Evolutionary conservation across 805 yeast genomes (phyloP), one percentile per base, ranked within the genome.

Genomic region (Debaryomyces maramus): DNA sequence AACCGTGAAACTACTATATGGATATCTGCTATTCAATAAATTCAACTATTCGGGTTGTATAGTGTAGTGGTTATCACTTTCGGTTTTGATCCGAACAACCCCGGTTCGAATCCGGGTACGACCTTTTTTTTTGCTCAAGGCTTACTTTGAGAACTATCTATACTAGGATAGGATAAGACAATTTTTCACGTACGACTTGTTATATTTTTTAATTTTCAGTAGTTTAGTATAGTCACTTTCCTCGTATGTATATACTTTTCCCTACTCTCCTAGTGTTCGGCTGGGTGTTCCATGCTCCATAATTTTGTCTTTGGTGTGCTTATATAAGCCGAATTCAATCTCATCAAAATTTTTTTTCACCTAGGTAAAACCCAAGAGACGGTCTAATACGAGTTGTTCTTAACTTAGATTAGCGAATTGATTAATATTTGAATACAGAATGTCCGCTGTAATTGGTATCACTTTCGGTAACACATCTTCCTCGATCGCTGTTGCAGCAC

Each of bases 391-490:
- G 19, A 15, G 28, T 28, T 37, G n/a, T 30, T 9, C 18, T 19
- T 15, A 13, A 27, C 11, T 20, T 18, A 22, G n/a, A 20, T 29
- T 14, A 18, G 16, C 14, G 13, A 21, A 30, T n/a, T 24, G 28
- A 7, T 32, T 16, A 15, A 17, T 32, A 20, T 32, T 15, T 17
- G 34, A 17, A n/a, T 18, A 20, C 10, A 32, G n/a, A 18, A 67
- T 67, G 72, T 63, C 71, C 39, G 60, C 69, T 53, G 86, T 88
- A 52, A 86, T 93, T 65, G 99, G 99, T 68, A 80, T 93, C 63
- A 83, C 97, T 31, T 91, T 93, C 65, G 99, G 99, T 65, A 93
- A 93, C 80, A 85, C 96, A 35, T 80, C 96, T 45, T 85, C 97
- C 36, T 87, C 97, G 44, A 89, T 93, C 63, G 97, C 98, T 36